A percentile compares a stretch with the other conserved stretches of the same genome.
phyloP scores from a whole-genome alignment of 2,329 filamentous ascomycete genomes.

The Phaeoacremonium minimum region DNA sequence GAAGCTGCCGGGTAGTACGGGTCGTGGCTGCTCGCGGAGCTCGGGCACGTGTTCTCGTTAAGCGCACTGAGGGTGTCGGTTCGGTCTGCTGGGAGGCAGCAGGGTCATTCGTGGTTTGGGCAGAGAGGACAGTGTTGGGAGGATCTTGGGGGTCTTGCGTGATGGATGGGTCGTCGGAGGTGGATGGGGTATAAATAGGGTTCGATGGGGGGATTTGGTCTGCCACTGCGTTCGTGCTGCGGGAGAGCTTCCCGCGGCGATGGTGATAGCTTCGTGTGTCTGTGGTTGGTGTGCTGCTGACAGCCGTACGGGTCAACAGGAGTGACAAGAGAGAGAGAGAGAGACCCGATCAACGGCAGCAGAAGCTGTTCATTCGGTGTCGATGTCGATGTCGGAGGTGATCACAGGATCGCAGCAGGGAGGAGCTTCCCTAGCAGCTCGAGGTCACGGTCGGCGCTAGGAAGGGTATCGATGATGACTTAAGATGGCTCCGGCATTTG shows the following conservation, averaged over 20 bases:
- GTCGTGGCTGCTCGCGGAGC: constrained; percentile 16
- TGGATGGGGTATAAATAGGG: constrained; percentile 52
- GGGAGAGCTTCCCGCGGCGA: constrained; percentile 25
- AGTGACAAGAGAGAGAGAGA: too few relatives aligned
- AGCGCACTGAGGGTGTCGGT: constrained; percentile 4
- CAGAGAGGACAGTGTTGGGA: constrained; percentile 40
- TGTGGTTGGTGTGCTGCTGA: too few relatives aligned
- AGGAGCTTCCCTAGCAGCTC: too few relatives aligned
- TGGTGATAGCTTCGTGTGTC: too few relatives aligned
- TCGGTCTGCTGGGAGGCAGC: constrained; percentile 13
- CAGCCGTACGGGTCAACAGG: too few relatives aligned
- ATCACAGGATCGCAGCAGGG: too few relatives aligned
- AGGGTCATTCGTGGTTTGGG: constrained; percentile 21
- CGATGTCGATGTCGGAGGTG: too few relatives aligned
- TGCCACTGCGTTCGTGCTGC: constrained; percentile 65
- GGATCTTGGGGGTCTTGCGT: constrained; percentile 47
- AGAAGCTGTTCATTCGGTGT: too few relatives aligned
- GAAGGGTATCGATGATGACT: too few relatives aligned
- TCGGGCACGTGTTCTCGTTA: background rate
- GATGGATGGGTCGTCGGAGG: constrained; percentile 62
- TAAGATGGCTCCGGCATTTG: too few relatives aligned
- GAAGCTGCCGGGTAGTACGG: constrained; percentile 27
- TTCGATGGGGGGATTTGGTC: constrained; percentile 54
- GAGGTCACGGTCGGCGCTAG: too few relatives aligned
- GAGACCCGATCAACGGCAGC: too few relatives aligned